Evolutionary conservation across 2,329 filamentous ascomycete species (phyloP), one percentile per base, ranked within the genome.

Genomic region (Alternaria sp.): DNA sequence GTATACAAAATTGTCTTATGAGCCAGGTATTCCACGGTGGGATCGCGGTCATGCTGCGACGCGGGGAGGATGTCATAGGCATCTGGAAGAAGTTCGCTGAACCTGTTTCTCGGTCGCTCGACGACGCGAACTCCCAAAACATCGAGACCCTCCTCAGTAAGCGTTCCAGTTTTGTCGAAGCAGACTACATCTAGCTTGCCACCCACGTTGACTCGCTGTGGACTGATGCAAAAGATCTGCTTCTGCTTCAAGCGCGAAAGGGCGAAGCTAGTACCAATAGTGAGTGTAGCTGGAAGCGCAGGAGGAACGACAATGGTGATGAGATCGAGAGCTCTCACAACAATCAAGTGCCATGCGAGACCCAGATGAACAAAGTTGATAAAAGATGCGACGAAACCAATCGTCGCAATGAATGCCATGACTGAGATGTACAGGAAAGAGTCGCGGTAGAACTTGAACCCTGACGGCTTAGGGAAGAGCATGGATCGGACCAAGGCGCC

Each of bases 231-330:
- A 73, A 97, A 99, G 36, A 99, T 97, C 41, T 93, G 86, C 75
- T 96, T 93, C 63, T 89, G 87, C 78, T 93, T 97, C 29, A 99
- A 82, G 26, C 95, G 87, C 10, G 86, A 89, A 2, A 99, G 81
- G 2, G 95, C 96, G 76, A 99, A 99, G 74, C 94, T 98, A 13
- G 92, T 98, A 41, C 95, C 95, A 68, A 99, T 99, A 0, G 93
- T 97, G 46, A 99, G 83, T 0, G 95, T 99, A 2, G 95, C 95
- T 0, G 95, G 96, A 6, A 99, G 82, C 8, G 95, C 95, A 17
- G 95, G 95, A 14, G 95, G 95, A 0, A 99, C 95, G 9, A 98
- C 93, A 63, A 99, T 99, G 1, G 95, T 99, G 69, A 99, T 97
- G 55, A 99, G 80, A 80, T 99, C 95, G 44, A 99, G 83, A 0